phyloP scores from a whole-genome alignment of 192 early-diverging fungal genomes.

The Podila clonocystis region DNA sequence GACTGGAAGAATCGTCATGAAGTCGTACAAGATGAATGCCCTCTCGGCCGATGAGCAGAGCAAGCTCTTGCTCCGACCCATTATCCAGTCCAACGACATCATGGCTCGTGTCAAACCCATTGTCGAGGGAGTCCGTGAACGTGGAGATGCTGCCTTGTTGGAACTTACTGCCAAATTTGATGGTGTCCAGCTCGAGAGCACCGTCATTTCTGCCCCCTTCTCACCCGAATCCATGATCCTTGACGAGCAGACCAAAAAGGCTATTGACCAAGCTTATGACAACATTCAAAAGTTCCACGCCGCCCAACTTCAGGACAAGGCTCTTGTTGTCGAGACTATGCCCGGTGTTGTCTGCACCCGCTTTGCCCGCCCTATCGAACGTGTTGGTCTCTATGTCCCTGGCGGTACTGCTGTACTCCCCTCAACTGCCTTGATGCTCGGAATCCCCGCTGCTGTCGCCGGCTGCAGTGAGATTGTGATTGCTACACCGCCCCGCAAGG shows the following conservation, averaged over 20 bases:
- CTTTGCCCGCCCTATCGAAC: slow-evolving; percentile 94
- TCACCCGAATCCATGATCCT: slow-evolving; percentile 64
- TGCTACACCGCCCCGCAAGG: slow-evolving; percentile 92
- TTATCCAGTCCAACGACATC: slow-evolving; percentile 92
- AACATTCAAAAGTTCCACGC: slow-evolving; percentile 95
- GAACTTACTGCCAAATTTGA: slow-evolving; percentile 94
- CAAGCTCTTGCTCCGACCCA: slow-evolving; percentile 86
- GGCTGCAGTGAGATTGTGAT: slow-evolving; percentile 96
- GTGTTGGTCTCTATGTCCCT: slow-evolving; percentile 97
- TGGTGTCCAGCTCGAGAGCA: slow-evolving; percentile 73
- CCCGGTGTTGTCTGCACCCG: slow-evolving; percentile 96
- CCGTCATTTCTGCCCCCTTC: slow-evolving; percentile 90
- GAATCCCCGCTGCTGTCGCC: slow-evolving; percentile 97
- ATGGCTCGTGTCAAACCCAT: slow-evolving; percentile 90
- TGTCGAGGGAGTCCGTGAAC: slow-evolving; percentile 80
- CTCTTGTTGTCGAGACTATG: slow-evolving; percentile 94
- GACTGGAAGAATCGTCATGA: slow-evolving; percentile 76
- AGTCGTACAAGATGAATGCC: slow-evolving; percentile 64
- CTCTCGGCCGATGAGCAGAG: slow-evolving; percentile 61
- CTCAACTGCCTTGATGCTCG: slow-evolving; percentile 95
- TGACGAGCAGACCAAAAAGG: slow-evolving; percentile 69
- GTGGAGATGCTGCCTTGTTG: slow-evolving; percentile 87
- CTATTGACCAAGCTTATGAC: slow-evolving; percentile 95
- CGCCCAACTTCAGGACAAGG: slow-evolving; percentile 82
- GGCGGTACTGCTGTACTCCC: slow-evolving; percentile 98